Conservation (phyloP, 495 filamentous ascomycete species). For the Bombardia bombarda region DNA sequence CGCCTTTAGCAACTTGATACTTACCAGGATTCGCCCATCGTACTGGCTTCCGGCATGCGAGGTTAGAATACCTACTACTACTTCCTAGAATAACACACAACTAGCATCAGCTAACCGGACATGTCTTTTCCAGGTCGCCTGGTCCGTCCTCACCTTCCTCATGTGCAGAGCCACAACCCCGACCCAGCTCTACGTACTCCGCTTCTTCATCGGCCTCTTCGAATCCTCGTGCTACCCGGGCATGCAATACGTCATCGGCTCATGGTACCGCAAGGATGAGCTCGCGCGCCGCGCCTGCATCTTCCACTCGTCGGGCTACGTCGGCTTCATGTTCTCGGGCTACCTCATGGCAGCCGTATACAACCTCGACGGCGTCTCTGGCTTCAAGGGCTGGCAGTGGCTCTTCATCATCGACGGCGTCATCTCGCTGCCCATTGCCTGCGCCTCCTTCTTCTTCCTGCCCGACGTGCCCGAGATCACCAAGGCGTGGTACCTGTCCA, state of each 20-base stretch:
- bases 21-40: slow-evolving; percentile 43
- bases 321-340: slow-evolving; percentile 50
- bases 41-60: slow-evolving; percentile 53
- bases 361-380: slow-evolving; percentile 42
- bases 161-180: slow-evolving; percentile 38
- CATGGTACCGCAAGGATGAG: slow-evolving; percentile 48
- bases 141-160: slow-evolving; percentile 46
- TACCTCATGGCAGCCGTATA: slow-evolving; percentile 53
- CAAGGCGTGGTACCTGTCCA: slow-evolving; percentile 40
- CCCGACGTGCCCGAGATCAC: slow-evolving; percentile 56
- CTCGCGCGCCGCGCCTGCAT: slow-evolving; percentile 54
- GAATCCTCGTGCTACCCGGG: slow-evolving; percentile 39
- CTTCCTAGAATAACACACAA: too few species aligned
- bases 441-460: slow-evolving; percentile 51
- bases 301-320: slow-evolving; percentile 47
- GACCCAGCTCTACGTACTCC: slow-evolving; percentile 46
- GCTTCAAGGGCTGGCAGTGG: slow-evolving; percentile 42
- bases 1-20: slow-evolving; percentile 23
- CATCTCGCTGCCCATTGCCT: slow-evolving; percentile 39
- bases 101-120: too few species aligned
- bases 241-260: slow-evolving; percentile 42
- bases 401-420: slow-evolving; percentile 43
- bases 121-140: slow-evolving; percentile 37
- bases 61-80: too few species aligned
- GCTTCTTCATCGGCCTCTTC: slow-evolving; percentile 51